A percentile compares a stretch with the other conserved stretches of the same genome.
These are phyloP conservation scores for Ogataea siamensis DNA, from an alignment of 805 yeast genomes.

Conservation along the genomic window DNA sequence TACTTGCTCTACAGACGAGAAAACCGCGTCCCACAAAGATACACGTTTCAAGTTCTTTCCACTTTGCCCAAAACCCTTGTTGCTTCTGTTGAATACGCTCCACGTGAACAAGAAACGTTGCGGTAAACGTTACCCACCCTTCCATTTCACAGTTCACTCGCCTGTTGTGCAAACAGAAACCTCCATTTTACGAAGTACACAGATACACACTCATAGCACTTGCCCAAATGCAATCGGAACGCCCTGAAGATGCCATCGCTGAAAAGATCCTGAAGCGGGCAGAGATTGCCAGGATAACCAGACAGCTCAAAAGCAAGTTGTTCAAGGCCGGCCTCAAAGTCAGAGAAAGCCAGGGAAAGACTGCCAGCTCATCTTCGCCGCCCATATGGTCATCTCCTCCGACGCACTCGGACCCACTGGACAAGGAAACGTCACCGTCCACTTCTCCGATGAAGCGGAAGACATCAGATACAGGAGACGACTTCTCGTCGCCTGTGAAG, in stretches of 20 bases:
- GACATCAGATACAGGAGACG: conserved; percentile 18
- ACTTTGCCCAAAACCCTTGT: too few relatives aligned
- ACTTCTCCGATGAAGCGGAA: conserved; percentile 32
- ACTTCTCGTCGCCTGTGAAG: conserved; percentile 29
- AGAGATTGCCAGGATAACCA: conserved; percentile 44
- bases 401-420: conserved; percentile 2
- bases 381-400: conserved; percentile 22
- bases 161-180: too few relatives aligned
- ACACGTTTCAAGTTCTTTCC: neutral
- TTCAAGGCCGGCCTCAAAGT: conserved; percentile 41
- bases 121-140: too few relatives aligned
- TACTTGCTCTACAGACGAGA: neutral
- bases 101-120: too few relatives aligned
- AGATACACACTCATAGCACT: too few relatives aligned
- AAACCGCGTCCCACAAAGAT: neutral
- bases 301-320: conserved; percentile 42
- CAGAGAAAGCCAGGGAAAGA: conserved; percentile 31
- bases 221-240: conserved; percentile 17
- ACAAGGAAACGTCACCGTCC: conserved; percentile 7
- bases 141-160: too few relatives aligned
- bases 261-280: conserved; percentile 45
- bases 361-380: conserved; percentile 14
- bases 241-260: conserved; percentile 40
- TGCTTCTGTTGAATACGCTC: too few relatives aligned
- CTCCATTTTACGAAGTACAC: conserved; percentile 1